Conservation (phyloP, 2,329 filamentous ascomycete genomes). For the Alternaria conjuncta region DNA sequence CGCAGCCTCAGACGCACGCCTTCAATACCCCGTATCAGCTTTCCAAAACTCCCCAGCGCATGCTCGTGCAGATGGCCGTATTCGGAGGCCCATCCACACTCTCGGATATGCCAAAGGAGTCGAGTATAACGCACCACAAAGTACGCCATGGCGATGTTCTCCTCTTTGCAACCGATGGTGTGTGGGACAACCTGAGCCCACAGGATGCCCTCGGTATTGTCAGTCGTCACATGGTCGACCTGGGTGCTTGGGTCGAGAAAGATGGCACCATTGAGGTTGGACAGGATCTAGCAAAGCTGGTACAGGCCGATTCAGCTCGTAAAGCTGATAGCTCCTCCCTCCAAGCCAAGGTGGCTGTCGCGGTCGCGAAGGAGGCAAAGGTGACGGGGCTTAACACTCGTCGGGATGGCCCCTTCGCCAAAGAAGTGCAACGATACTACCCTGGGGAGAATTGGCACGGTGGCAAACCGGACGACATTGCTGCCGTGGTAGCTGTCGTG, state of each 20-base stretch:
- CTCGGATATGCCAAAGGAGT: slow-evolving; percentile 83
- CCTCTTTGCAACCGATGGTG: slow-evolving; percentile 92
- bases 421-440: slow-evolving; percentile 87
- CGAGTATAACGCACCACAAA: slow-evolving; percentile 76
- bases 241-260: slow-evolving; percentile 75
- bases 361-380: slow-evolving; percentile 83
- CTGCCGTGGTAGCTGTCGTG: slow-evolving; percentile 72
- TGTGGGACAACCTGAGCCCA: slow-evolving; percentile 94
- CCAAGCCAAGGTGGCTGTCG: slow-evolving; percentile 78
- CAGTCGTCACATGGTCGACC: slow-evolving; percentile 74
- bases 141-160: slow-evolving; percentile 91
- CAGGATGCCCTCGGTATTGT: slow-evolving; percentile 86
- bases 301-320: slow-evolving; percentile 55
- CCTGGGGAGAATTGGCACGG: slow-evolving; percentile 87
- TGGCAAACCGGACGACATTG: slow-evolving; percentile 96
- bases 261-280: slow-evolving; percentile 58
- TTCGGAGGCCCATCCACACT: slow-evolving; percentile 76
- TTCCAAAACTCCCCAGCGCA: slow-evolving; percentile 80
- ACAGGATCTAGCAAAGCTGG: slow-evolving; percentile 63
- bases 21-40: slow-evolving; percentile 99
- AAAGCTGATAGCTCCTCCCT: slow-evolving; percentile 61
- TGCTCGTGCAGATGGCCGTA: slow-evolving; percentile 78
- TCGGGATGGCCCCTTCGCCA: slow-evolving; percentile 90
- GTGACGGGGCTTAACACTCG: slow-evolving; percentile 80
- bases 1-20: slow-evolving; percentile 87